phyloP scores from a whole-genome alignment of 192 early-diverging fungal species.

The Coemansia sp. region DNA sequence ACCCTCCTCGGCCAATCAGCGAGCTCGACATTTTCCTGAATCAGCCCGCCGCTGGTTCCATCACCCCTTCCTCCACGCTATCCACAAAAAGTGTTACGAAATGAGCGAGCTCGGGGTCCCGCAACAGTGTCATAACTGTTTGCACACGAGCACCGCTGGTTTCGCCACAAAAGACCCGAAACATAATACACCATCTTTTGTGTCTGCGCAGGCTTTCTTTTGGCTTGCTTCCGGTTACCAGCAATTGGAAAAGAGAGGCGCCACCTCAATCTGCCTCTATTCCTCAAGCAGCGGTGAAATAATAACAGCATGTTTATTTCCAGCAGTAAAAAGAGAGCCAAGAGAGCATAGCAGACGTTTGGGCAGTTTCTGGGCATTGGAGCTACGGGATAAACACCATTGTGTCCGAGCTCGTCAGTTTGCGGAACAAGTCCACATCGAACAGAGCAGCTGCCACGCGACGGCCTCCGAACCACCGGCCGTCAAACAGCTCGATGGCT shows the following conservation, averaged over 20 bases:
- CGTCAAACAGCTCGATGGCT: conserved; percentile 68
- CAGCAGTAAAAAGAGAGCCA: too few species aligned
- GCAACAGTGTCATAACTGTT: too few species aligned
- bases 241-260: neutral
- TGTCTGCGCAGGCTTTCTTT: neutral
- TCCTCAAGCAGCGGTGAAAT: neutral
- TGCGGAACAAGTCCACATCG: conserved; percentile 58
- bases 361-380: neutral
- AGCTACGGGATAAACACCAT: conserved; percentile 51
- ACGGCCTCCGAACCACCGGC: conserved; percentile 83
- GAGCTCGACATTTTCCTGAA: neutral
- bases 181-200: neutral
- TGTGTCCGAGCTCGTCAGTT: conserved; percentile 49
- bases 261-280: neutral
- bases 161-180: too few species aligned
- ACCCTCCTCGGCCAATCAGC: conserved; percentile 4
- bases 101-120: too few species aligned
- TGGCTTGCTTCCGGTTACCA: neutral
- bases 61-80: neutral
- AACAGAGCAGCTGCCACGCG: conserved; percentile 64
- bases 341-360: too few species aligned
- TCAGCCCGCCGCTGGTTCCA: neutral
- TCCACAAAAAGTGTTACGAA: too few species aligned
- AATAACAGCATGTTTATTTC: too few species aligned
- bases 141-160: too few species aligned